phyloP scores from a whole-genome alignment of 2,329 filamentous ascomycete species.

The Pestalotiopsis fici region DNA sequence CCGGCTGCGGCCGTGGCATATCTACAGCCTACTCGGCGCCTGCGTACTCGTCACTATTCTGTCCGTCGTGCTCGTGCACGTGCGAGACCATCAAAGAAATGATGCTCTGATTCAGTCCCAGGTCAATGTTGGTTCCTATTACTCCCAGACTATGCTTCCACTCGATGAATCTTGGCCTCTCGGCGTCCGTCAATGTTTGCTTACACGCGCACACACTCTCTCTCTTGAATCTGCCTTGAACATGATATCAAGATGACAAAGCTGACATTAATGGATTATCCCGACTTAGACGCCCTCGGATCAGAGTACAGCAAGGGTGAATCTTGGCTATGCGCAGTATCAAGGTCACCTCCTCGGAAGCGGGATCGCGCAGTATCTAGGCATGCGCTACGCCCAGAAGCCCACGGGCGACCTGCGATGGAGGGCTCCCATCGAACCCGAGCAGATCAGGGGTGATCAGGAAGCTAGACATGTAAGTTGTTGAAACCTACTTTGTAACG shows the following conservation, averaged over 20 bases:
- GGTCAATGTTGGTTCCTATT: background rate
- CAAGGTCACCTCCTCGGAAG: slow-evolving; percentile 36
- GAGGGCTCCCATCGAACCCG: slow-evolving; percentile 47
- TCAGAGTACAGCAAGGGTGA: slow-evolving; percentile 24
- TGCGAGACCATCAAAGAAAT: slow-evolving; percentile 12
- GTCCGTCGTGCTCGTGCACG: slow-evolving; percentile 15
- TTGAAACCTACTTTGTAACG: no score
- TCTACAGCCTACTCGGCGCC: slow-evolving; percentile 11
- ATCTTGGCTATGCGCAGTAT: slow-evolving; percentile 48
- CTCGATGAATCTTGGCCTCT: no score
- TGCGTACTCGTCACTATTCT: slow-evolving; percentile 12
- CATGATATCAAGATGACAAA: background rate
- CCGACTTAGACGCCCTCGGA: slow-evolving; percentile 3
- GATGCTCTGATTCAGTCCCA: background rate
- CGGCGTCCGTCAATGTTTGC: no score
- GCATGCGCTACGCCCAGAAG: slow-evolving; percentile 53
- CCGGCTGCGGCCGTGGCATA: slow-evolving; percentile 15
- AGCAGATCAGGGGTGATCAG: slow-evolving; percentile 30
- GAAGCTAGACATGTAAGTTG: slow-evolving; percentile 35
- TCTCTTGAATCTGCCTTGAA: no score
- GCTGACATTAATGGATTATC: background rate
- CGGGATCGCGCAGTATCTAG: slow-evolving; percentile 46
- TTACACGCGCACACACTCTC: no score
- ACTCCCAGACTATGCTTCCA: background rate
- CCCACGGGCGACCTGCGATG: slow-evolving; percentile 52